Evolutionary conservation across 306 rosid genomes (phyloP).

Genomic region (Vigna angularis): DNA sequence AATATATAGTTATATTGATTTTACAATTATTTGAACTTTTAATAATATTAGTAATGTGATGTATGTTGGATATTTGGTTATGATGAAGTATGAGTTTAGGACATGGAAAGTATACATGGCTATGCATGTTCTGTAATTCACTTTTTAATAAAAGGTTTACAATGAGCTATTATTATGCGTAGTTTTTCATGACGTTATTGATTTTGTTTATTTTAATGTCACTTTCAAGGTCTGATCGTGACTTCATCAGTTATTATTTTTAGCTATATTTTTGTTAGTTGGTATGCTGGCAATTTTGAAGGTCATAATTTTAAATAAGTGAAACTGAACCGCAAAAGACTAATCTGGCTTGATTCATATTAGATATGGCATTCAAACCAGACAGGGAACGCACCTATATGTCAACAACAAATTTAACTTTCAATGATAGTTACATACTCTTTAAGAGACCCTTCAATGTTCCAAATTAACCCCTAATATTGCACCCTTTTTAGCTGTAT

Average conservation of each 20-base stretch:
- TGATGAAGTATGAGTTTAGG: neutral
- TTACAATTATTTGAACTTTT: neutral
- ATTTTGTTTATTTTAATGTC: neutral
- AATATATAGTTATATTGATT: neutral
- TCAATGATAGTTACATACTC: neutral
- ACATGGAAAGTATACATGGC: neutral
- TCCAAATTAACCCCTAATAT: neutral
- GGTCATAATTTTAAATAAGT: no score
- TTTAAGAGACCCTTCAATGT: conserved; percentile 5
- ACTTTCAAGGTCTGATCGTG: neutral
- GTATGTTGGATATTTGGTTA: neutral
- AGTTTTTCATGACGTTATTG: neutral
- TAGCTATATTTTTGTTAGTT: no score
- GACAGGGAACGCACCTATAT: neutral
- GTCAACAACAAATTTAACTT: conserved; percentile 7
- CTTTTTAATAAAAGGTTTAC: neutral
- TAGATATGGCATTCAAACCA: neutral
- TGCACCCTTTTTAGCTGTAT: neutral
- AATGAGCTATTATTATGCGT: neutral
- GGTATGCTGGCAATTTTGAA: no score
- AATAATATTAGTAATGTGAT: neutral
- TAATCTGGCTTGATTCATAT: no score
- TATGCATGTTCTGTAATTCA: neutral
- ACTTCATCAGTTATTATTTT: neutral
- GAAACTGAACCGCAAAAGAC: no score